These are phyloP conservation scores for Trametes villosa DNA, from an alignment of 768 basidiomycete species.

Conservation along the genomic window DNA sequence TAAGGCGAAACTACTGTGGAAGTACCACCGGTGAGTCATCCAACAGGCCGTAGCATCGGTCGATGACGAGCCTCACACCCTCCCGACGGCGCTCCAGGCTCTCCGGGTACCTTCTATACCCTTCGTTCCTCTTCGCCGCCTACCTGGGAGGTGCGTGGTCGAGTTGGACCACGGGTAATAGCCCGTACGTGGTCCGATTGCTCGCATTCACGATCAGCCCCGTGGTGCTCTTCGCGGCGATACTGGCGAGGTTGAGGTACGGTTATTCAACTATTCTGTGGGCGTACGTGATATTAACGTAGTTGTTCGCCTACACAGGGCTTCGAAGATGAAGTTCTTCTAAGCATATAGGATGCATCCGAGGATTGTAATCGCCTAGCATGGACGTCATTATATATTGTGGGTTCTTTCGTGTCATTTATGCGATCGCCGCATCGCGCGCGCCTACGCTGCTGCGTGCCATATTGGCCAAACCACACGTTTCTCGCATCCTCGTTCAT, in stretches of 20 bases:
- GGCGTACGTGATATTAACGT: background rate
- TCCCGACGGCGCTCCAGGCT: constrained; percentile 43
- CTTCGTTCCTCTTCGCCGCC: constrained; percentile 61
- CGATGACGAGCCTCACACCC: background rate
- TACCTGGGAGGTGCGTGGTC: constrained; percentile 77
- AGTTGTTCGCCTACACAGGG: constrained; percentile 37
- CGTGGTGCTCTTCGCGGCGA: constrained; percentile 45
- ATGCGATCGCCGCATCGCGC: background rate
- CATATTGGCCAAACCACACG: background rate
- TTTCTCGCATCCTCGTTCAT: background rate
- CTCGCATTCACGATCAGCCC: constrained; percentile 61
- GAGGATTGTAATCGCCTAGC: background rate
- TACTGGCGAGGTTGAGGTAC: constrained; percentile 56
- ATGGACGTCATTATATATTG: background rate
- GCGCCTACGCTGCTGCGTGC: background rate
- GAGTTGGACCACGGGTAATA: constrained; percentile 52
- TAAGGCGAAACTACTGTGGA: constrained; percentile 79
- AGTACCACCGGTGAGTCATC: constrained; percentile 69
- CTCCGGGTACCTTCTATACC: constrained; percentile 75
- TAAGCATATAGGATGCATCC: constrained; percentile 19
- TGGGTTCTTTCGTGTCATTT: background rate
- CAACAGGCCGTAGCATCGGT: background rate
- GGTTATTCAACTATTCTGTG: background rate
- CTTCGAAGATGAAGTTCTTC: constrained; percentile 69
- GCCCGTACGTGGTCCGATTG: constrained; percentile 44